A percentile compares a stretch with the other conserved stretches of the same genome.
These are phyloP conservation scores for Bonia amplexicaulis DNA, from an alignment of 176 grass and related monocot genomes.

Conservation along the genomic window DNA sequence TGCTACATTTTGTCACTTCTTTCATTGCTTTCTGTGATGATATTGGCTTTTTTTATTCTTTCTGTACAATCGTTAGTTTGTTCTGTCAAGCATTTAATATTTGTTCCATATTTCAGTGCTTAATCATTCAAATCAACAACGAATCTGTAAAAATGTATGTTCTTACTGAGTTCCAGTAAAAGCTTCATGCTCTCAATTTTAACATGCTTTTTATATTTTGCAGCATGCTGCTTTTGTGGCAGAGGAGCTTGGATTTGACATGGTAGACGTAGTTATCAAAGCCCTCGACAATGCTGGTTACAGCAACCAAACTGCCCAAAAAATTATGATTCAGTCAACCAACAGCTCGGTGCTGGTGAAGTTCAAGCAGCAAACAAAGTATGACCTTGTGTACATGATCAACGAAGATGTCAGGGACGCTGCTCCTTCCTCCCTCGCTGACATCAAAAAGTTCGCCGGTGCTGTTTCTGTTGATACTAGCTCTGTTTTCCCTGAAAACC, in stretches of 20 bases:
- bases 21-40: neutral
- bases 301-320: conserved; percentile 41
- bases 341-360: conserved; percentile 72
- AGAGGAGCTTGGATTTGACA: conserved; percentile 53
- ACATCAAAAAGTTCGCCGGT: conserved; percentile 69
- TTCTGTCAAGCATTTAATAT: neutral
- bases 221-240: conserved; percentile 75
- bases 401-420: conserved; percentile 49
- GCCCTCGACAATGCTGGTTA: conserved; percentile 52
- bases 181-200: neutral
- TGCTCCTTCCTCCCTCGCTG: conserved; percentile 38
- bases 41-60: neutral
- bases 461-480: conserved; percentile 43
- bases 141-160: neutral
- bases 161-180: neutral
- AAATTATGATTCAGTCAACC: conserved; percentile 73
- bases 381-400: conserved; percentile 78
- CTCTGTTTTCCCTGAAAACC: conserved; percentile 46
- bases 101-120: neutral
- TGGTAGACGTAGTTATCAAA: conserved; percentile 56
- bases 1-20: neutral
- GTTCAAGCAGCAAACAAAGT: conserved; percentile 74
- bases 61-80: neutral
- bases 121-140: neutral
- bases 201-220: conserved; percentile 22